Evolutionary conservation across 1,284 basidiomycete genomes (phyloP).

Genomic region (Sanghuangporus weigelae): DNA sequence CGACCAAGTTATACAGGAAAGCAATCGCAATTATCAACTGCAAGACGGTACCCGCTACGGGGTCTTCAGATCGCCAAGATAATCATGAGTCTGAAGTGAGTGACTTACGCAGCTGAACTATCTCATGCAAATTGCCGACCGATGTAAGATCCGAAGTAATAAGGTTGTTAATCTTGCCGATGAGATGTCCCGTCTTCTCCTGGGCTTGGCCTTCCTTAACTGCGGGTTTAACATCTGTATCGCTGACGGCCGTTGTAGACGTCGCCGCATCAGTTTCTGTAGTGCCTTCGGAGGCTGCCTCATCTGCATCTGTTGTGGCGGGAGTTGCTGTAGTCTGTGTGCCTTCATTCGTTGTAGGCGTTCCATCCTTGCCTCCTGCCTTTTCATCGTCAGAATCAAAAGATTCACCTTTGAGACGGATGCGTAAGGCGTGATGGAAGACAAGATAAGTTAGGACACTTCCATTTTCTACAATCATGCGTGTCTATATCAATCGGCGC

Average conservation of each 20-base stretch:
- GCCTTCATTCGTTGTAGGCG: not conserved
- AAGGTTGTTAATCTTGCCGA: slow-evolving; percentile 36
- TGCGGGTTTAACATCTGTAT: not conserved
- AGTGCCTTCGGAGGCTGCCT: not conserved
- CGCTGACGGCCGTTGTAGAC: not conserved
- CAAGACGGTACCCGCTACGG: slow-evolving; percentile 21
- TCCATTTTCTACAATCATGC: slow-evolving; percentile 3
- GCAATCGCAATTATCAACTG: slow-evolving; percentile 26
- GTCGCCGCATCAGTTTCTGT: not conserved
- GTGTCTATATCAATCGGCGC: not conserved
- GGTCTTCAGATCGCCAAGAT: not conserved
- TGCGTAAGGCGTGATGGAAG: slow-evolving; percentile 52
- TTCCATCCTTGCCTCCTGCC: not conserved
- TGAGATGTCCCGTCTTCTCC: slow-evolving; percentile 25
- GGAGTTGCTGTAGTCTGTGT: slow-evolving; percentile 2
- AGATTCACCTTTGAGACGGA: slow-evolving; percentile 37
- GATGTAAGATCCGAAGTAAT: slow-evolving; percentile 21
- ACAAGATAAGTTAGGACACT: slow-evolving; percentile 43
- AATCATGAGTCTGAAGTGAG: slow-evolving; percentile 17
- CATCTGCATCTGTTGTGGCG: slow-evolving; percentile 3
- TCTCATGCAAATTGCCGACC: slow-evolving; percentile 16
- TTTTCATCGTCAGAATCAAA: slow-evolving; percentile 4
- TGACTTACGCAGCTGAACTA: slow-evolving; percentile 11
- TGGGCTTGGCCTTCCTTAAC: slow-evolving; percentile 15
- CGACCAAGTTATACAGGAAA: slow-evolving; percentile 29